These are phyloP conservation scores for Termitomyces sp. DNA, from an alignment of 768 basidiomycete species.

Conservation along the genomic window DNA sequence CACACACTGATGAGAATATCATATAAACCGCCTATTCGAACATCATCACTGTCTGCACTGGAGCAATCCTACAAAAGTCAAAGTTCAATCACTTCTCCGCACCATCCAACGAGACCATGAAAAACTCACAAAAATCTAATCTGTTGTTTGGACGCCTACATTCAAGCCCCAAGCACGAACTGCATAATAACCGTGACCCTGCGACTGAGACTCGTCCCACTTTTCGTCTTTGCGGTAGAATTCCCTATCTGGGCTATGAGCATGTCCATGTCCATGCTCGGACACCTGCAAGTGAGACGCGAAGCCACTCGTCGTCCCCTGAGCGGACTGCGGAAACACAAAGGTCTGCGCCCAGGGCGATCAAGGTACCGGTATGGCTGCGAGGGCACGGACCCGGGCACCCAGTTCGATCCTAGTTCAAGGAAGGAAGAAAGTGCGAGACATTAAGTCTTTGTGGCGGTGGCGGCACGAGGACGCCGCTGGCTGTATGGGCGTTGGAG, in stretches of 20 bases:
- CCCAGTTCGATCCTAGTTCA: conserved; percentile 51
- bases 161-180: conserved; percentile 60
- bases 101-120: not conserved
- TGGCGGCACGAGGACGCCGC: conserved; percentile 48
- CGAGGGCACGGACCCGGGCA: conserved; percentile 1
- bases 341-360: conserved; percentile 68
- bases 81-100: too few relatives aligned
- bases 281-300: too few relatives aligned
- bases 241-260: too few relatives aligned
- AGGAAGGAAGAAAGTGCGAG: conserved; percentile 96
- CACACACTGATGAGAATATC: conserved; percentile 91
- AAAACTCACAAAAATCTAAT: conserved; percentile 61
- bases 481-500: conserved; percentile 8
- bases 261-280: conserved; percentile 13
- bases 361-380: conserved; percentile 48
- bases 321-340: conserved; percentile 27
- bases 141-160: conserved; percentile 91
- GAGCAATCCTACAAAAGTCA: conserved; percentile 54
- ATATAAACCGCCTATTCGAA: conserved; percentile 93
- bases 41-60: conserved; percentile 63
- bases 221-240: too few relatives aligned
- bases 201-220: not conserved
- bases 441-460: conserved; percentile 91
- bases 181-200: conserved; percentile 30
- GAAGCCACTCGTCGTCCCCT: conserved; percentile 15